Evolutionary conservation across 1,284 basidiomycete species (phyloP).

Genomic region (Peniophora sp.): DNA sequence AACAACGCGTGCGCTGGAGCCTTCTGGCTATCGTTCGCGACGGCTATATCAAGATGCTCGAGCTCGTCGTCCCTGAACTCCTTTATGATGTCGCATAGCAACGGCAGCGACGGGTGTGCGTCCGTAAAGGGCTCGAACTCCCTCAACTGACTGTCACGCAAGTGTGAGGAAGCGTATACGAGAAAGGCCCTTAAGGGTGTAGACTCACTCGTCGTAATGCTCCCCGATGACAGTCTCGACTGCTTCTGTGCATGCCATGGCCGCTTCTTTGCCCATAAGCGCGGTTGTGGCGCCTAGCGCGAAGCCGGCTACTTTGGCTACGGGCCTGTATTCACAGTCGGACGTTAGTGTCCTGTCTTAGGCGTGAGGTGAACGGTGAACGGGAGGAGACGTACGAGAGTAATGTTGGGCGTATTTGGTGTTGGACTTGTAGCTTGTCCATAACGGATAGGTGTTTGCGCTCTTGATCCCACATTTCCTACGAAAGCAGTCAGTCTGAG

Average conservation of each 20-base stretch:
- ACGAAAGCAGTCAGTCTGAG: not conserved
- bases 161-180: slow-evolving; percentile 1
- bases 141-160: slow-evolving; percentile 60
- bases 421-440: slow-evolving; percentile 78
- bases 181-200: not conserved
- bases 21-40: slow-evolving; percentile 83
- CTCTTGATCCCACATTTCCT: slow-evolving; percentile 98
- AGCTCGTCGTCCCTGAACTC: slow-evolving; percentile 95
- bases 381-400: slow-evolving; percentile 53
- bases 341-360: too few species aligned
- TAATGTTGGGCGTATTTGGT: slow-evolving; percentile 77
- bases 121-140: slow-evolving; percentile 54
- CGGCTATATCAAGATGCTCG: slow-evolving; percentile 89
- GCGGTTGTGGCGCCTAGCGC: slow-evolving; percentile 83
- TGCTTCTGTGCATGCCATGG: slow-evolving; percentile 98
- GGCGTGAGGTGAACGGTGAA: too few species aligned
- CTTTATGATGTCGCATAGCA: slow-evolving; percentile 68
- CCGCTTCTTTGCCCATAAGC: slow-evolving; percentile 84
- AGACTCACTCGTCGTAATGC: slow-evolving; percentile 91
- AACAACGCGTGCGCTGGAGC: slow-evolving; percentile 90
- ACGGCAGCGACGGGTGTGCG: slow-evolving; percentile 71
- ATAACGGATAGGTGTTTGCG: slow-evolving; percentile 87
- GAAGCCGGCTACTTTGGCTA: slow-evolving; percentile 79
- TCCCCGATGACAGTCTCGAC: slow-evolving; percentile 98
- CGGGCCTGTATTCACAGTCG: too few species aligned